Base-by-base conservation (phyloP, 2,329 filamentous ascomycete species). In the Ascomycota sp. region DNA sequence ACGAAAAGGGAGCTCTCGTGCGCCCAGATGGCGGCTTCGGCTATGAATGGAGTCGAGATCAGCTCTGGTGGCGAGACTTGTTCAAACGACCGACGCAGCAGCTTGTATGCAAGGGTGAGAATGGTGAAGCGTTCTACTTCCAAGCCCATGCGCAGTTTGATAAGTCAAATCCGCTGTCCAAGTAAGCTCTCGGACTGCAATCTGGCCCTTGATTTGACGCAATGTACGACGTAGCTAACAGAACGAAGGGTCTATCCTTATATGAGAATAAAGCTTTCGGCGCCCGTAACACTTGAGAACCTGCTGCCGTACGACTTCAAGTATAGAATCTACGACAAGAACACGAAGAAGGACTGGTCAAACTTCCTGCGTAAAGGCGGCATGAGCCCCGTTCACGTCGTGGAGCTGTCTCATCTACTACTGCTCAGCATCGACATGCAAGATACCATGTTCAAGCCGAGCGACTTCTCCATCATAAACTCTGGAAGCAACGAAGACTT, bases 261-360 rank as follows among this genome's bases (percentile, higher is more conserved):
- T 52, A 95, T 98, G 89, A 75, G 73, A 38, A 66, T 98, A 41
- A 80, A 84, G 43, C 67, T 98, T 3, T 92, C 82, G 21, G 86
- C 89, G 1, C 89, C 91, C 0, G 72, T 98, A 10, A 86, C 92
- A 33, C 66, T 98, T 5, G 86, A 98, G 52, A 98, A 98, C 43
- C 59, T 98, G 30, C 58, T 98, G 28, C 89, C 89, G 0, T 95
- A 89, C 49, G 89, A 98, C 54, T 98, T 98, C 70, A 95, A 98
- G 55, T 98, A 98, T 53, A 74, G 86, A 36, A 95, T 98, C 36
- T 98, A 95, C 48, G 89, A 98, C 59, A 93, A 91, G 59, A 91
- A 92, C 52, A 93, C 84, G 0, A 91, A 86, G 62, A 92, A 91
- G 51, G 89, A 98, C 51, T 98, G 89, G 89, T 91, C 82, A 5